Conservation (phyloP, 129 eudicot genomes). For the Helianthus tuberosus region DNA sequence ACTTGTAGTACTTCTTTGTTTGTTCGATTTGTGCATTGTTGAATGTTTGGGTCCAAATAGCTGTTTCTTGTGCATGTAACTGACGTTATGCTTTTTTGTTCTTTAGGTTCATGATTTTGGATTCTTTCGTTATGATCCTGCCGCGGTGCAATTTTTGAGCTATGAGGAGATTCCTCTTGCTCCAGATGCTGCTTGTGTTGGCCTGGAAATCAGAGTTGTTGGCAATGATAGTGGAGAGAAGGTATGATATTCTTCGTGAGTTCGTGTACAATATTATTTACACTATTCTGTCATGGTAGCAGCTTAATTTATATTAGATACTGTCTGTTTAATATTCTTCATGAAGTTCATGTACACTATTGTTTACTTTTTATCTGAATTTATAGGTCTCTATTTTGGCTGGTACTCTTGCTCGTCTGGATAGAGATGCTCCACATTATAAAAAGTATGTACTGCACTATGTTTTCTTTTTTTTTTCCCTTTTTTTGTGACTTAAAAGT, state of each 20-base stretch:
- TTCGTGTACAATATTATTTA: conserved; percentile 3
- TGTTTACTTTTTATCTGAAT: conserved; percentile 19
- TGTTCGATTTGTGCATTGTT: conserved; percentile 1
- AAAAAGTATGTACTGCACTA: conserved; percentile 58
- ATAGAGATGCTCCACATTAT: conserved; percentile 96
- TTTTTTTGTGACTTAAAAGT: neutral
- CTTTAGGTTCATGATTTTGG: conserved; percentile 97
- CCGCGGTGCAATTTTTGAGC: conserved; percentile 80
- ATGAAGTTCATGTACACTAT: neutral
- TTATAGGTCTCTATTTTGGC: conserved; percentile 96
- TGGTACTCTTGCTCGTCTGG: conserved; percentile 96
- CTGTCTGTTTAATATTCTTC: neutral
- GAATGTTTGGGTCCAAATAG: neutral
- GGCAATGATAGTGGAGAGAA: conserved; percentile 99
- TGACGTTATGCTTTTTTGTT: conserved; percentile 18
- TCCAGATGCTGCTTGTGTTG: conserved; percentile 97
- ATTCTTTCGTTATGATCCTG: conserved; percentile 91
- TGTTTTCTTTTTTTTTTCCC: neutral
- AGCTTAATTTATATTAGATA: conserved; percentile 1
- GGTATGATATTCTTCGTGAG: conserved; percentile 47
- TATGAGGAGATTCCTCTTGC: conserved; percentile 98
- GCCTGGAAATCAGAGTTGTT: conserved; percentile 94
- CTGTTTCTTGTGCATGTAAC: conserved; percentile 6
- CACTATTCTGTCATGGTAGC: neutral
- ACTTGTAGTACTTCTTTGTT: neutral